Base-by-base conservation (phyloP, 2,329 filamentous ascomycete species). In the Ophiostoma fasciatum region DNA sequence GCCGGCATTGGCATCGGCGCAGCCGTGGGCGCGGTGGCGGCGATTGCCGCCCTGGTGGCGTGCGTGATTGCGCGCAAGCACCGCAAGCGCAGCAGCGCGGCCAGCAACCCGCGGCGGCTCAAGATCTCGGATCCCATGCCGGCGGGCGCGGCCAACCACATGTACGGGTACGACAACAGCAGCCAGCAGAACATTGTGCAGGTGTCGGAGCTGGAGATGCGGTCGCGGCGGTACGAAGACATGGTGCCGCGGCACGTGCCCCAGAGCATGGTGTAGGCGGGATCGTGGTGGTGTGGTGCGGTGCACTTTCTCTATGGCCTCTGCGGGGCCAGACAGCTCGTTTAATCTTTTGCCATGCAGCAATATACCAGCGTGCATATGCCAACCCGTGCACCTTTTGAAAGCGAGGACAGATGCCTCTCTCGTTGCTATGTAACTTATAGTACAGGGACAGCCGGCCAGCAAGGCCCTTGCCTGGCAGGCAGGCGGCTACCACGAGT, bases 401-500 rank as follows among this genome's bases (percentile, higher is more conserved):
- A n/a, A n/a, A n/a, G n/a, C n/a, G n/a, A n/a, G n/a, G n/a, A n/a
- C n/a, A n/a, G n/a, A n/a, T n/a, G n/a, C n/a, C n/a, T n/a, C n/a
- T n/a, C n/a, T n/a, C n/a, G n/a, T n/a, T n/a, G n/a, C n/a, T n/a
- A n/a, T n/a, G n/a, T n/a, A n/a, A n/a, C n/a, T n/a, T n/a, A n/a
- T n/a, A n/a, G n/a, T n/a, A n/a, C n/a, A n/a, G n/a, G n/a, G n/a
- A n/a, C n/a, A n/a, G n/a, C n/a, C n/a, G n/a, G n/a, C n/a, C n/a
- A n/a, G n/a, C n/a, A n/a, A n/a, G n/a, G n/a, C n/a, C n/a, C n/a
- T n/a, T n/a, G n/a, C n/a, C n/a, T n/a, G n/a, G n/a, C n/a, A n/a
- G n/a, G n/a, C n/a, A n/a, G n/a, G n/a, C n/a, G n/a, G n/a, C 48
- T 78, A 96, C 88, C 88, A 98, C 42, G 81, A 74, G 59, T 92